Conservation (phyloP, 192 early-diverging fungal species). For the Ambispora gerdemannii region DNA sequence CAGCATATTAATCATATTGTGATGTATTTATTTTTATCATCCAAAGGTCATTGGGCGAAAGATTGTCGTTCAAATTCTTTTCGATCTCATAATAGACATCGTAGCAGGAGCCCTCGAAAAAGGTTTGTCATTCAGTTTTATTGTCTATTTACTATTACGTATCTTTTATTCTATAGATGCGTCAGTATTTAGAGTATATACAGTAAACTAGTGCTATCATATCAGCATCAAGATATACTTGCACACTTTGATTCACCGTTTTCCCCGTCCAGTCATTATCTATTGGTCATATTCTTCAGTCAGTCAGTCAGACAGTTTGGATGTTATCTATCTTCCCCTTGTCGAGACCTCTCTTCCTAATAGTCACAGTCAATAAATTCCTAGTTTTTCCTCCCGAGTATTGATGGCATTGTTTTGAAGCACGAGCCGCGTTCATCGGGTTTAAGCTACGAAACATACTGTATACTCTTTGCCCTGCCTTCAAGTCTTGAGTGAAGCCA, state of each 20-base stretch:
- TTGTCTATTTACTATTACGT: background rate
- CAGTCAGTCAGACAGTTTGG: background rate
- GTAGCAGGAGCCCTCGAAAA: constrained; percentile 28
- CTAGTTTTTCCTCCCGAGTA: background rate
- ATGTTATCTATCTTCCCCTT: background rate
- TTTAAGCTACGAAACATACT: background rate
- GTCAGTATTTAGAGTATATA: constrained; percentile 4
- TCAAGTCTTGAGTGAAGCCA: background rate
- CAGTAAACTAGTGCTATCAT: background rate
- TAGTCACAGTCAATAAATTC: too few relatives aligned
- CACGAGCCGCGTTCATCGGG: constrained; percentile 1
- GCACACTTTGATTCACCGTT: background rate
- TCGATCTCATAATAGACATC: constrained; percentile 6
- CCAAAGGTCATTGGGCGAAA: constrained; percentile 30
- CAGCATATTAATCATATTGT: background rate
- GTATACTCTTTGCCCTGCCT: background rate
- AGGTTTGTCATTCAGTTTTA: constrained; percentile 26
- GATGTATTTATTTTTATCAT: background rate
- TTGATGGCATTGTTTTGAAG: constrained; percentile 8
- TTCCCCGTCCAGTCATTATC: background rate
- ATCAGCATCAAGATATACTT: background rate
- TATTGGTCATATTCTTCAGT: background rate
- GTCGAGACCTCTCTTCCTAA: background rate
- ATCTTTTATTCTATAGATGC: constrained; percentile 12
- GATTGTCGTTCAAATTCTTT: constrained; percentile 17